phyloP scores from a whole-genome alignment of 805 yeast genomes.

The Zygoascus ofunaensis region DNA sequence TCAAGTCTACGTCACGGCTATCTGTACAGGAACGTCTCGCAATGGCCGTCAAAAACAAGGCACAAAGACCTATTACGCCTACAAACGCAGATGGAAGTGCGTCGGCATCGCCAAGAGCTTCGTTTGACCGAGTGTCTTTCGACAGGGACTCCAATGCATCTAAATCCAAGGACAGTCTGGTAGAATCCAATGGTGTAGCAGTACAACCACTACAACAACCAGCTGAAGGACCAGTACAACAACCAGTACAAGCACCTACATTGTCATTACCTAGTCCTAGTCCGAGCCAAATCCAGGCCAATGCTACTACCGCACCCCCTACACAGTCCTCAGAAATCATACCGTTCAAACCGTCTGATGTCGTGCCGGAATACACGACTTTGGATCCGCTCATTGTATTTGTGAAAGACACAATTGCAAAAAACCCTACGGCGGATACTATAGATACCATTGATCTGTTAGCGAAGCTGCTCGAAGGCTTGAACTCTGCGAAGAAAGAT shows the following conservation, averaged over 20 bases:
- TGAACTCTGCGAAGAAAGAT: not conserved
- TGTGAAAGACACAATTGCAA: not conserved
- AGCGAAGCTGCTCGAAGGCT: not conserved
- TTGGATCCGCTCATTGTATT: not conserved
- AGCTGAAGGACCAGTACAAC: no score
- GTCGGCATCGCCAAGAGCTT: not conserved
- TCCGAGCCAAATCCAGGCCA: no score
- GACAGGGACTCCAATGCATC: no score
- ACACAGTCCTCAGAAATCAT: no score
- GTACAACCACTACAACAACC: not conserved
- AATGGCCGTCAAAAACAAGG: constrained; percentile 46
- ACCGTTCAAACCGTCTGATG: not conserved
- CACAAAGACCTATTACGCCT: not conserved
- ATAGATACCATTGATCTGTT: not conserved
- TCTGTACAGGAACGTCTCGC: constrained; percentile 82
- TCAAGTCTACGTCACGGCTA: constrained; percentile 32
- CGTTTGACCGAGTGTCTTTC: no score
- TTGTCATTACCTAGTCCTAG: not conserved
- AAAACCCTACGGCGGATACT: not conserved
- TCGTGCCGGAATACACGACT: not conserved
- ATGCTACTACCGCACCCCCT: no score
- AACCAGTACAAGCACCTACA: not conserved
- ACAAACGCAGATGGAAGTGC: no score
- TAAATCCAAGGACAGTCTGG: not conserved
- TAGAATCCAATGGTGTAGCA: not conserved